A percentile compares a stretch with the other conserved stretches of the same genome.
These are phyloP conservation scores for Gillenia trifoliata DNA, from an alignment of 306 rosid genomes.

Conservation along the genomic window DNA sequence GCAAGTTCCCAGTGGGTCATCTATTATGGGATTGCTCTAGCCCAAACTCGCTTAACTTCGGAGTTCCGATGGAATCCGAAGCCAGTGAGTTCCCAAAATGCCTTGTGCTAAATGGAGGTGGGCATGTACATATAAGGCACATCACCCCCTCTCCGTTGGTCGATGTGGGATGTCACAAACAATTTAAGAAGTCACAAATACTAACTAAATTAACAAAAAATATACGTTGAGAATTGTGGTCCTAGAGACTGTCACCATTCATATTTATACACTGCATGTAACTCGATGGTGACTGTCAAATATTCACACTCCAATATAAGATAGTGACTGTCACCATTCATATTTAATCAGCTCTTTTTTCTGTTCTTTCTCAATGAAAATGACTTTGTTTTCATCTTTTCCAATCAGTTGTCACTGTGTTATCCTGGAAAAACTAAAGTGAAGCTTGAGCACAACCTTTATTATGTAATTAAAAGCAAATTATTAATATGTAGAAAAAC, in stretches of 20 bases:
- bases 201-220: no score
- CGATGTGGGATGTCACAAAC: no score
- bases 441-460: background rate
- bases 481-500: background rate
- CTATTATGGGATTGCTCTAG: no score
- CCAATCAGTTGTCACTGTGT: constrained; percentile 16
- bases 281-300: background rate
- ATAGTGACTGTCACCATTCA: background rate
- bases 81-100: no score
- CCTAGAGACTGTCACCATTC: no score
- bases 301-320: background rate
- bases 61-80: no score
- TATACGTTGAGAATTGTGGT: background rate
- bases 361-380: constrained; percentile 14
- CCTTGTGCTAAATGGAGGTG: no score
- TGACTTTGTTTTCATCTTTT: constrained; percentile 24
- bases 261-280: background rate
- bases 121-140: no score
- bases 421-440: constrained; percentile 22
- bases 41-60: no score
- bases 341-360: background rate
- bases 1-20: no score
- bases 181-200: no score
- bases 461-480: background rate
- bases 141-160: no score